A percentile compares a stretch with the other conserved stretches of the same genome.
These are phyloP conservation scores for Incumbomyces delicatus DNA, from an alignment of 2,329 filamentous ascomycete species.

Conservation along the genomic window DNA sequence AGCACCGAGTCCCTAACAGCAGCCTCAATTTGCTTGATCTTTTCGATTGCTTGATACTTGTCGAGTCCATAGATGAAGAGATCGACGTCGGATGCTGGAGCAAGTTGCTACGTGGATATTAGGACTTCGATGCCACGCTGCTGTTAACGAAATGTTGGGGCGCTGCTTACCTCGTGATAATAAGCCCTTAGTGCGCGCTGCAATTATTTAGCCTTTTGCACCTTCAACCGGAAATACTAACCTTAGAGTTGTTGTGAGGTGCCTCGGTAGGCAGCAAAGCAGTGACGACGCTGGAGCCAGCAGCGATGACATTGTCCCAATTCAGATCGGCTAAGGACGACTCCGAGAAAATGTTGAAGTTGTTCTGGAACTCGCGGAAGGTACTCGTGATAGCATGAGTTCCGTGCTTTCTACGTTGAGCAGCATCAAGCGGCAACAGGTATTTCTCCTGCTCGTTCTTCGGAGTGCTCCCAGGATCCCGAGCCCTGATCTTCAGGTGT, in stretches of 20 bases:
- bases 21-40: conserved; percentile 73
- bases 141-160: too few relatives aligned
- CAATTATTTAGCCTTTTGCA: not conserved
- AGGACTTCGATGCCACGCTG: not conserved
- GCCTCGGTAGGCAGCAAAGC: conserved; percentile 62
- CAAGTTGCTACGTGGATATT: conserved; percentile 44
- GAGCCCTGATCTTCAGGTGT: conserved; percentile 24
- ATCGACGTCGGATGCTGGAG: conserved; percentile 77
- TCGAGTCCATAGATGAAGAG: conserved; percentile 73
- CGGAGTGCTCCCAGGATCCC: conserved; percentile 25
- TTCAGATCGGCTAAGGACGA: conserved; percentile 64
- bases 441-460: conserved; percentile 26
- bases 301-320: conserved; percentile 73
- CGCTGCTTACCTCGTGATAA: conserved; percentile 53
- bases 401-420: conserved; percentile 52
- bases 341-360: conserved; percentile 76
- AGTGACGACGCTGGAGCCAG: conserved; percentile 72
- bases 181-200: conserved; percentile 47
- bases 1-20: conserved; percentile 67
- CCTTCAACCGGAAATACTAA: not conserved
- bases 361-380: conserved; percentile 62
- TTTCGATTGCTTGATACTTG: conserved; percentile 67
- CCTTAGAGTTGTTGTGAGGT: conserved; percentile 52
- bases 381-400: conserved; percentile 58
- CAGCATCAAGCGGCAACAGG: conserved; percentile 26